A percentile compares a stretch with the other conserved stretches of the same genome.
These are phyloP conservation scores for Straminergon stramineum DNA, from an alignment of 225 moss, liverwort and hornwort species.

Conservation along the genomic window DNA sequence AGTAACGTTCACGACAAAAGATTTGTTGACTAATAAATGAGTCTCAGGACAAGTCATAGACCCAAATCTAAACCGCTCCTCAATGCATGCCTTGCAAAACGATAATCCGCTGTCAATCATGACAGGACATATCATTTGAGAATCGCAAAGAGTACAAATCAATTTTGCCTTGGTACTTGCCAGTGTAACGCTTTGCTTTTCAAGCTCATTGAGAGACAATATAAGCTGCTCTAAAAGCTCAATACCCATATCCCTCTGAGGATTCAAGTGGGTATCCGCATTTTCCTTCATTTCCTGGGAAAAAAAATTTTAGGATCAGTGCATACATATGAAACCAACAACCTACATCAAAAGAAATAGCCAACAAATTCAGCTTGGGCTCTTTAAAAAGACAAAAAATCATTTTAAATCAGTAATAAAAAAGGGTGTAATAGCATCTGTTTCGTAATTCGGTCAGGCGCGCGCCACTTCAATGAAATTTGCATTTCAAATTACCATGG, in stretches of 20 bases:
- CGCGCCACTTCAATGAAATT: neutral
- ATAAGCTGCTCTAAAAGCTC: conserved; percentile 21
- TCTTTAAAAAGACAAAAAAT: neutral
- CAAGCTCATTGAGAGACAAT: neutral
- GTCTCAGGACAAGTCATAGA: conserved; percentile 1
- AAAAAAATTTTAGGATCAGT: neutral
- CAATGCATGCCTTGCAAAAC: conserved; percentile 23
- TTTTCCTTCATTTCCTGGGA: conserved; percentile 10
- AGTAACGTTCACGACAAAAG: neutral
- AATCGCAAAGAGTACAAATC: conserved; percentile 4
- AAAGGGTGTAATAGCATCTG: neutral
- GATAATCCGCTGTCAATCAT: conserved; percentile 23
- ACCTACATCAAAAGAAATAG: neutral
- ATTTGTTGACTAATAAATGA: neutral
- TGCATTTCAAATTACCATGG: neutral
- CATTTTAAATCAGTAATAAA: neutral
- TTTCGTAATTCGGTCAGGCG: neutral
- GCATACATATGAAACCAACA: neutral
- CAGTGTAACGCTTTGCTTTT: neutral
- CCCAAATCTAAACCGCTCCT: neutral
- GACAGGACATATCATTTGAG: conserved; percentile 10
- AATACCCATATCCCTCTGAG: neutral
- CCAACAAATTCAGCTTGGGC: neutral
- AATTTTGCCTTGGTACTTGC: neutral
- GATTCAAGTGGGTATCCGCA: neutral